These are phyloP conservation scores for Gynandropsis gynandra DNA, from an alignment of 345 rosid genomes.

Conservation along the genomic window DNA sequence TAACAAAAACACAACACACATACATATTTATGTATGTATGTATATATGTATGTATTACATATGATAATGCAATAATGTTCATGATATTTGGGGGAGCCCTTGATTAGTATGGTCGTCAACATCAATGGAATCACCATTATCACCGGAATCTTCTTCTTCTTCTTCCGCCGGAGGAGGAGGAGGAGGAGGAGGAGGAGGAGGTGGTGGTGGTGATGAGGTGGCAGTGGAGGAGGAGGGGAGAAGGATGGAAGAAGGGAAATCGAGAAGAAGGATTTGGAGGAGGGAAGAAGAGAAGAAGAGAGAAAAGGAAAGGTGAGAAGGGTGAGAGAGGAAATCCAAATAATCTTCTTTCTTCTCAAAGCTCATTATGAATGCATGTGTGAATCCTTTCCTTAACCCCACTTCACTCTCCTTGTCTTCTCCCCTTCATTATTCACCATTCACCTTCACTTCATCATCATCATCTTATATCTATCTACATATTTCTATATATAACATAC, in stretches of 20 bases:
- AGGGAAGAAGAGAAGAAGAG: slow-evolving; percentile 45
- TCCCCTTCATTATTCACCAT: slow-evolving; percentile 36
- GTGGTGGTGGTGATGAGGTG: not conserved
- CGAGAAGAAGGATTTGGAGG: slow-evolving; percentile 50
- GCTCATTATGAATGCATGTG: slow-evolving; percentile 59
- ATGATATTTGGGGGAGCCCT: not conserved
- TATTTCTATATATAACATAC: too few relatives aligned
- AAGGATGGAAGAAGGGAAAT: slow-evolving; percentile 30
- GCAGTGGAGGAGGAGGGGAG: not conserved
- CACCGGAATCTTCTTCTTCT: too few relatives aligned
- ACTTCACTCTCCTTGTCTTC: slow-evolving; percentile 52
- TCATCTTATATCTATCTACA: too few relatives aligned
- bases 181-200: not conserved
- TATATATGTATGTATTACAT: not conserved
- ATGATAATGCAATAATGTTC: too few relatives aligned
- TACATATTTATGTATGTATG: too few relatives aligned
- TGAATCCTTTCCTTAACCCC: slow-evolving; percentile 62
- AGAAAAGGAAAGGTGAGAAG: slow-evolving; percentile 51
- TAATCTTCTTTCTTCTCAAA: slow-evolving; percentile 58
- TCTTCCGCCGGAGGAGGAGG: too few relatives aligned
- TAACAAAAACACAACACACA: too few relatives aligned
- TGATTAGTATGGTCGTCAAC: too few relatives aligned
- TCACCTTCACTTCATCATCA: not conserved
- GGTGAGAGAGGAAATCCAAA: slow-evolving; percentile 38
- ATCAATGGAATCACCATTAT: too few relatives aligned